Conservation (phyloP, 106 monocot species). For the Apostasia shenzhenica region DNA sequence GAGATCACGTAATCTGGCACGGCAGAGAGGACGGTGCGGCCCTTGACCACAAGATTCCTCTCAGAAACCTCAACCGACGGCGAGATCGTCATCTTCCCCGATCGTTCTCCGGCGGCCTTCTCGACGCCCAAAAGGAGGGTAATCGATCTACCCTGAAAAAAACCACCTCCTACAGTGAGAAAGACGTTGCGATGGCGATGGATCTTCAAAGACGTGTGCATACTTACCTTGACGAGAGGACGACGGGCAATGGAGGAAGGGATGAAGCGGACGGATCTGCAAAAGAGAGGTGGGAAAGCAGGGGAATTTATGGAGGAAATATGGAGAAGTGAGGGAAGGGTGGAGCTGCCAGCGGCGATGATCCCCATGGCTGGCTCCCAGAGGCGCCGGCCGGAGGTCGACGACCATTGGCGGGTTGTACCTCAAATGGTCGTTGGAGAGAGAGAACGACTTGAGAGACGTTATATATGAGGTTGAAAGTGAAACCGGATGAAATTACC, state of each 20-base stretch:
- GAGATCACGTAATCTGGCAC: constrained; percentile 47
- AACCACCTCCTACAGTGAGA: not conserved
- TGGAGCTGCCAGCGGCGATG: not conserved
- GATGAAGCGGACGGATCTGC: too few species aligned
- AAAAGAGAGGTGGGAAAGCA: not conserved
- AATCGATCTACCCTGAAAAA: not conserved
- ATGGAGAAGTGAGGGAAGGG: not conserved
- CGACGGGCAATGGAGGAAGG: too few species aligned
- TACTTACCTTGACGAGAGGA: not conserved
- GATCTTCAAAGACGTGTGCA: not conserved
- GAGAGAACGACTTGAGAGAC: too few species aligned
- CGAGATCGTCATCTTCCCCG: constrained; percentile 51
- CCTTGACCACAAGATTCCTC: constrained; percentile 36
- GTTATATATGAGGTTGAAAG: too few species aligned
- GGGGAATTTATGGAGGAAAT: not conserved
- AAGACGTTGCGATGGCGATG: not conserved
- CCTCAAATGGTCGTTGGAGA: too few species aligned
- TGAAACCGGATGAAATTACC: too few species aligned
- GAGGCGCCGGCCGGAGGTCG: too few species aligned
- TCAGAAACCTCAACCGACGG: constrained; percentile 36
- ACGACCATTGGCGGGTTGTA: too few species aligned
- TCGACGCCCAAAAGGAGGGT: not conserved
- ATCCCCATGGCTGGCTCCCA: not conserved
- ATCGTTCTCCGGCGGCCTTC: constrained; percentile 5
- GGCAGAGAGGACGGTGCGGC: constrained; percentile 43